Evolutionary conservation across 371 early-diverging fungal species (phyloP).

Genomic region (Zychaea mexicana): DNA sequence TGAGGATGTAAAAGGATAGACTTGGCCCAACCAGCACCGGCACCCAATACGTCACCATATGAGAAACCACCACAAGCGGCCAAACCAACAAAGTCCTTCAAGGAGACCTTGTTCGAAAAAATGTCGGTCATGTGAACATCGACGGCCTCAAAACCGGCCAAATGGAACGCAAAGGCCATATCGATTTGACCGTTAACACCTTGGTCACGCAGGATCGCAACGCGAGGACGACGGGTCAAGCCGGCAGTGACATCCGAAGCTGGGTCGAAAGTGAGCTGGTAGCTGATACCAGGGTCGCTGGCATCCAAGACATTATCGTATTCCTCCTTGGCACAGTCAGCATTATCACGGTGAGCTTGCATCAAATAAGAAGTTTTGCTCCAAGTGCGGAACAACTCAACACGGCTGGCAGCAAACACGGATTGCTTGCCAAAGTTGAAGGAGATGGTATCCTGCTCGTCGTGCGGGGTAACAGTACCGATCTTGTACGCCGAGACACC

Average conservation of each 20-base stretch:
- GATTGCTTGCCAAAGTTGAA: constrained; percentile 41
- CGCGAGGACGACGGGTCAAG: constrained; percentile 64
- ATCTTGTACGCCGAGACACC: constrained; percentile 72
- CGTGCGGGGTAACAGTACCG: constrained; percentile 59
- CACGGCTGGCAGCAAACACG: constrained; percentile 56
- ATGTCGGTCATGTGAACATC: constrained; percentile 98
- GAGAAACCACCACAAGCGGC: constrained; percentile 97
- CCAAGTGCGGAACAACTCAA: constrained; percentile 82
- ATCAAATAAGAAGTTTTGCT: constrained; percentile 89
- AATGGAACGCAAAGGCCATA: constrained; percentile 92
- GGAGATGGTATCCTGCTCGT: constrained; percentile 46
- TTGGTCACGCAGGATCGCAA: constrained; percentile 95
- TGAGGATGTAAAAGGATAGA: constrained; percentile 74
- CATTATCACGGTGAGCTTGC: constrained; percentile 90
- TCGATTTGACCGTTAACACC: constrained; percentile 95
- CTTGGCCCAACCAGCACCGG: constrained; percentile 97
- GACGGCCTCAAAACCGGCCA: constrained; percentile 88
- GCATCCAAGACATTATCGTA: constrained; percentile 69
- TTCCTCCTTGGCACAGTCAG: constrained; percentile 84
- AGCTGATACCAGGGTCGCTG: constrained; percentile 78
- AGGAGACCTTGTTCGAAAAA: constrained; percentile 66
- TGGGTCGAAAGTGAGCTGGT: constrained; percentile 79
- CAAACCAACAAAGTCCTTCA: constrained; percentile 82
- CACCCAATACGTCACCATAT: constrained; percentile 97
- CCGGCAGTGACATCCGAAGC: constrained; percentile 44